A percentile compares a stretch with the other conserved stretches of the same genome.
Conservation (phyloP, 129 eudicot genomes). For the Centrapalus pauciflorus region DNA sequence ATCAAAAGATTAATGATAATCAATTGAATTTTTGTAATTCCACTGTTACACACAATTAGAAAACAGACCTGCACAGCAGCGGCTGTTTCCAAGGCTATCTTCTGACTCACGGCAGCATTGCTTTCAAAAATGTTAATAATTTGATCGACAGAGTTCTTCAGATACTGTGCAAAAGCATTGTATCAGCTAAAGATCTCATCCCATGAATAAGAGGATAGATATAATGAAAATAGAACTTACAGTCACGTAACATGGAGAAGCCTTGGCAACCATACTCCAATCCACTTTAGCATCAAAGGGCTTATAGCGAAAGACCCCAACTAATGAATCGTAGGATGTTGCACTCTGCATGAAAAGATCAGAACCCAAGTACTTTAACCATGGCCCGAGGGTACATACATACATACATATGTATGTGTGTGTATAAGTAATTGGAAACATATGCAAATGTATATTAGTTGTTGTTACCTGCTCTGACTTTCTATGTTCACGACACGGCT, state of each 20-base stretch:
- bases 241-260: slow-evolving; percentile 74
- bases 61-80: slow-evolving; percentile 93
- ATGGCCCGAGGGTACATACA: too few species aligned
- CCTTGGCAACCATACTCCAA: slow-evolving; percentile 77
- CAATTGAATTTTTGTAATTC: too few species aligned
- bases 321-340: slow-evolving; percentile 49
- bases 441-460: too few species aligned
- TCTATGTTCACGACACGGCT: too few species aligned
- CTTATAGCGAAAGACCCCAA: slow-evolving; percentile 55
- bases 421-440: not conserved
- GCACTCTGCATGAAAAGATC: slow-evolving; percentile 49
- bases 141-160: slow-evolving; percentile 79
- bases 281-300: slow-evolving; percentile 59
- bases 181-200: slow-evolving; percentile 12
- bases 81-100: slow-evolving; percentile 95
- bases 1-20: too few species aligned
- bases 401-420: not conserved
- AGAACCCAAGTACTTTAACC: not conserved
- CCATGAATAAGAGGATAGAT: not conserved
- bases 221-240: slow-evolving; percentile 36
- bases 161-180: slow-evolving; percentile 50
- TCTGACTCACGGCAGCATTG: slow-evolving; percentile 79
- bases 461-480: too few species aligned
- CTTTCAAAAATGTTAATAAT: slow-evolving; percentile 77
- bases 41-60: too few species aligned